Evolutionary conservation across 257 asterid species (phyloP).

Genomic region (Petrea volubilis): DNA sequence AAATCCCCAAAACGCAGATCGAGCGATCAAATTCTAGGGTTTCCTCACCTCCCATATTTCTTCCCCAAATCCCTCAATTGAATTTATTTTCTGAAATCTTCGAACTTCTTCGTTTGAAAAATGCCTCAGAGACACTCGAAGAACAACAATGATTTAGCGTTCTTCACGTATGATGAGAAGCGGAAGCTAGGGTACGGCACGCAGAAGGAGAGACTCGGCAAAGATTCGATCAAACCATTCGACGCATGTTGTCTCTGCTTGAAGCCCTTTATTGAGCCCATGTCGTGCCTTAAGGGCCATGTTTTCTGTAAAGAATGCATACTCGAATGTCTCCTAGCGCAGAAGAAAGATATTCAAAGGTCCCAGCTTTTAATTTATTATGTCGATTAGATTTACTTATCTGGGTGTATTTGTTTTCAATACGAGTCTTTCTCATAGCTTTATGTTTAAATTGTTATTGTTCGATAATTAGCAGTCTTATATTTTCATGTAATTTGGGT

Average conservation of each 20-base stretch:
- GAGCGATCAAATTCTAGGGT: conserved; percentile 14
- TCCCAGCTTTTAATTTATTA: conserved; percentile 12
- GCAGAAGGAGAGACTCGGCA: conserved; percentile 90
- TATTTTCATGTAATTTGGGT: neutral
- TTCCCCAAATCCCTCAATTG: neutral
- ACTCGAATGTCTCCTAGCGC: conserved; percentile 82
- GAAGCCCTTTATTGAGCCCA: conserved; percentile 84
- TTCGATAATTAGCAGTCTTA: neutral
- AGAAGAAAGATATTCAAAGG: conserved; percentile 92
- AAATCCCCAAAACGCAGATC: neutral
- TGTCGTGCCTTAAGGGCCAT: conserved; percentile 90
- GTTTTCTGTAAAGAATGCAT: conserved; percentile 92
- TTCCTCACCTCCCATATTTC: neutral
- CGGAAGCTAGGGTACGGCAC: conserved; percentile 95
- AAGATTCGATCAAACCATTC: conserved; percentile 89
- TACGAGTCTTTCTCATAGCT: neutral
- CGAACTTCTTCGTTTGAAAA: neutral
- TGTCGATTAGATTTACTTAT: neutral
- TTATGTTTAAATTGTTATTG: neutral
- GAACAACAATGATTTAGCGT: conserved; percentile 96
- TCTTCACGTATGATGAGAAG: conserved; percentile 97
- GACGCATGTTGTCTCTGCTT: conserved; percentile 91
- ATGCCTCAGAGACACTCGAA: conserved; percentile 99
- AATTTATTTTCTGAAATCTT: neutral
- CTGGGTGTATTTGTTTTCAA: neutral